Conservation (phyloP, 345 rosid species). For the Toxicodendron radicans region DNA sequence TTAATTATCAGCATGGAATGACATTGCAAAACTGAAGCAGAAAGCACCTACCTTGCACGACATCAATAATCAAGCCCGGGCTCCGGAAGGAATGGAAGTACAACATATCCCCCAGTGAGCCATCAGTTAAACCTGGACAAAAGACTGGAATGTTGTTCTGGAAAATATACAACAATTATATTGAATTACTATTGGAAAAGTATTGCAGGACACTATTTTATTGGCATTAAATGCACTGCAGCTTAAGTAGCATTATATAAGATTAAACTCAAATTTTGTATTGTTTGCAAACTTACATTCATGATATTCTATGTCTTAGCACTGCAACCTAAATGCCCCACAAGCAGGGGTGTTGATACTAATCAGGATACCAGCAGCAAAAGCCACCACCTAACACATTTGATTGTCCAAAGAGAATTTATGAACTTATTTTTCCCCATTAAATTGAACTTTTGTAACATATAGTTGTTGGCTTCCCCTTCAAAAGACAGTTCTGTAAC, state of each 20-base stretch:
- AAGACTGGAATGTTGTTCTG: conserved; percentile 91
- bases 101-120: conserved; percentile 94
- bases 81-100: conserved; percentile 77
- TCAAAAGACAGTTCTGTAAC: neutral
- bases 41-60: conserved; percentile 63
- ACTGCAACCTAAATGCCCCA: neutral
- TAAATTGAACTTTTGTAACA: neutral
- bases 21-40: neutral
- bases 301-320: neutral
- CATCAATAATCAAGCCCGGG: conserved; percentile 61
- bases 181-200: neutral
- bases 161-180: conserved; percentile 21
- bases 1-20: neutral
- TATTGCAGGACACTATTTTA: too few species aligned
- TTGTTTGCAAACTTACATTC: neutral
- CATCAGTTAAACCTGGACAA: conserved; percentile 95
- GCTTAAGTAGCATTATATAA: neutral
- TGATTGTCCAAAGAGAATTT: neutral
- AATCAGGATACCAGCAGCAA: neutral
- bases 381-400: neutral
- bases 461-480: neutral
- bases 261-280: neutral
- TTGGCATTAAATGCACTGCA: neutral
- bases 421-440: neutral
- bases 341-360: neutral